Base-by-base conservation (phyloP, 768 basidiomycete species). In the Xerocomus brunneocitrinus region DNA sequence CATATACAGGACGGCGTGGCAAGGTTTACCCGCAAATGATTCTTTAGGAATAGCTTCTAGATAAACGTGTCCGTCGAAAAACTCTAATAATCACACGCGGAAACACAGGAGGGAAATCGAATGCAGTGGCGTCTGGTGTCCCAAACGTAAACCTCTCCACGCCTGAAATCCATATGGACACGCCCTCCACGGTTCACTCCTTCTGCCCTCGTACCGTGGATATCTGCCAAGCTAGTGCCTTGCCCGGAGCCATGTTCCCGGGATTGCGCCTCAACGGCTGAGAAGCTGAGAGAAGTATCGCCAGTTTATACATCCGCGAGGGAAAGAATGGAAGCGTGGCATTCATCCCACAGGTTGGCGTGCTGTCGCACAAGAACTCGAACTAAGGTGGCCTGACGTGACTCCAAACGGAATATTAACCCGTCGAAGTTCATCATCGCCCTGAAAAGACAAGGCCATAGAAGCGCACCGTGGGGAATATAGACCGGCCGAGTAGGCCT, bases 401-500 rank as follows among this genome's bases (percentile, higher is more conserved):
- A 19, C 19, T 19, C 51, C 32, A 30, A 57, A 43, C 12, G 46
- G 49, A 50, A 48, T 34, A 54, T 55, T 52, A 53, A 66, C n/a
- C 42, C 25, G 49, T 32, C n/a, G 47, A 60, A 55, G 53, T 30
- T 53, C 22, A 27, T 34, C 22, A 16, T 31, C 43, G 13, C 25
- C 38, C 32, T 40, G 57, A 53, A 47, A 52, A 46, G 49, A 46
- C 44, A 1, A 28, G 12, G 7, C 14, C 35, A 53, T 31, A 55
- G 58, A 66, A 64, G 58, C 51, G 39, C 9, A 31, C 35, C 57
- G 61, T 57, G 64, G 52, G 53, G 53, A 47, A 57, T 39, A 38
- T 35, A 35, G 35, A 49, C 49, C 27, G 35, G 39, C n/a, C 19
- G 22, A 40, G 19, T 40, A 7, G n/a, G n/a, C 19, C 19, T 14